phyloP scores from a whole-genome alignment of 345 rosid genomes.

The Physaria fendleri region DNA sequence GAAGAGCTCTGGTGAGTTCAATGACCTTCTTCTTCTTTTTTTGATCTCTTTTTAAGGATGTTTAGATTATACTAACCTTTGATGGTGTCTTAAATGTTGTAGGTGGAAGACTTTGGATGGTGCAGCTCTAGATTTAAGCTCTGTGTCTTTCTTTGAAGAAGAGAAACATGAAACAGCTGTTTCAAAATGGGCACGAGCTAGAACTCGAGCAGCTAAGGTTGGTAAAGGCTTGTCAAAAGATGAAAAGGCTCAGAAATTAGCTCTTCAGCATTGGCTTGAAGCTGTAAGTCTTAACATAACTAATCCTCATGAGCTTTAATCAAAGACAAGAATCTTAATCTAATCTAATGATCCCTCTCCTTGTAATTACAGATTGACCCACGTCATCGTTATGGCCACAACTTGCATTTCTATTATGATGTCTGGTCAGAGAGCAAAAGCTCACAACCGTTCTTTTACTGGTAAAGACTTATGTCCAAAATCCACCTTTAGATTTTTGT shows the following conservation, averaged over 20 bases:
- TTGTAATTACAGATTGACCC: constrained; percentile 62
- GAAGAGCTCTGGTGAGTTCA: constrained; percentile 63
- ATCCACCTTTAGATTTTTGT: background rate
- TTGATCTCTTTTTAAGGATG: background rate
- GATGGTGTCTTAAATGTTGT: too few relatives aligned
- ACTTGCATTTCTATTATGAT: constrained; percentile 73
- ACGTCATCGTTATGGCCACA: constrained; percentile 90
- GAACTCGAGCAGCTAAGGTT: constrained; percentile 59
- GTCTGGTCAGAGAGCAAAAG: constrained; percentile 60
- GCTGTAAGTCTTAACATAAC: constrained; percentile 54
- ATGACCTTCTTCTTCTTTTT: background rate
- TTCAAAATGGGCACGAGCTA: constrained; percentile 60
- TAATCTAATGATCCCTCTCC: background rate
- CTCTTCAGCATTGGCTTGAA: constrained; percentile 82
- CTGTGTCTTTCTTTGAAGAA: constrained; percentile 51
- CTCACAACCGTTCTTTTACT: constrained; percentile 67
- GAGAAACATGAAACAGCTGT: constrained; percentile 54
- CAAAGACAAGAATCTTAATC: background rate
- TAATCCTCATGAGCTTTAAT: background rate
- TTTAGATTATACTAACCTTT: constrained; percentile 1
- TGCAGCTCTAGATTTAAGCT: constrained; percentile 43
- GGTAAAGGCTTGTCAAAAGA: constrained; percentile 69
- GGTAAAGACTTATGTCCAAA: constrained; percentile 28
- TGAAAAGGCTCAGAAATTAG: constrained; percentile 71
- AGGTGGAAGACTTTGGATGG: too few relatives aligned